These are phyloP conservation scores for Colletotrichum sp. DNA, from an alignment of 2,329 filamentous ascomycete species.

Conservation along the genomic window DNA sequence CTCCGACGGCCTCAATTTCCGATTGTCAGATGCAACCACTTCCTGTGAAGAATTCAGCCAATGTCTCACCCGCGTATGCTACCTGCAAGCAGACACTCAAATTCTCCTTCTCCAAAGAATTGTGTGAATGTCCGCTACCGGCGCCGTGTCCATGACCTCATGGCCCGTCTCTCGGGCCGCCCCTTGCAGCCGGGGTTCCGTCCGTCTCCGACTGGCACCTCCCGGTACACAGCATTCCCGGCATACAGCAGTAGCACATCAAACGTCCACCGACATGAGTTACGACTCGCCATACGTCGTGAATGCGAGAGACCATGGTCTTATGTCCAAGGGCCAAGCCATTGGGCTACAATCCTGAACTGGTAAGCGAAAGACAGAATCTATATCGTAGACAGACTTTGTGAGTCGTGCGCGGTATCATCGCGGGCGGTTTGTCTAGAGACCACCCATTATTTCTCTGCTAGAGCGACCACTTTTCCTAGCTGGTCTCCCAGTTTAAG, in stretches of 20 bases:
- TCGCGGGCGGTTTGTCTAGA: not conserved
- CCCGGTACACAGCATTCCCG: not conserved
- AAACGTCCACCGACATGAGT: not conserved
- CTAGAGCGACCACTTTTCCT: not conserved
- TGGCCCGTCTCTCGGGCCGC: slow-evolving; percentile 9
- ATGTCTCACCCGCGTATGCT: not conserved
- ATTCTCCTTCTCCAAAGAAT: not conserved
- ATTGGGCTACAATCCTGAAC: accelerated
- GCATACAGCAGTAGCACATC: not conserved
- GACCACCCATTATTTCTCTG: not conserved
- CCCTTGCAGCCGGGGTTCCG: slow-evolving; percentile 1
- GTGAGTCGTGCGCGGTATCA: not conserved
- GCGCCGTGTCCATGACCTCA: slow-evolving; percentile 8
- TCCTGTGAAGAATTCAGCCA: not conserved
- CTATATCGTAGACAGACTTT: not conserved
- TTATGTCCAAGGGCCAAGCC: not conserved
- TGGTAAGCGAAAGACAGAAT: not conserved
- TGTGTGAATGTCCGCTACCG: not conserved
- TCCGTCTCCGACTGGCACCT: slow-evolving; percentile 7
- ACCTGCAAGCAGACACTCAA: not conserved
- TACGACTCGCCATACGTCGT: not conserved
- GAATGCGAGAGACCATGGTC: not conserved
- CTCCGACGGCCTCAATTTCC: not conserved
- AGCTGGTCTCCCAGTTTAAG: accelerated
- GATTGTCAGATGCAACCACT: not conserved